phyloP scores from a whole-genome alignment of 2,329 filamentous ascomycete genomes.

The Pyrenophora seminiperda region DNA sequence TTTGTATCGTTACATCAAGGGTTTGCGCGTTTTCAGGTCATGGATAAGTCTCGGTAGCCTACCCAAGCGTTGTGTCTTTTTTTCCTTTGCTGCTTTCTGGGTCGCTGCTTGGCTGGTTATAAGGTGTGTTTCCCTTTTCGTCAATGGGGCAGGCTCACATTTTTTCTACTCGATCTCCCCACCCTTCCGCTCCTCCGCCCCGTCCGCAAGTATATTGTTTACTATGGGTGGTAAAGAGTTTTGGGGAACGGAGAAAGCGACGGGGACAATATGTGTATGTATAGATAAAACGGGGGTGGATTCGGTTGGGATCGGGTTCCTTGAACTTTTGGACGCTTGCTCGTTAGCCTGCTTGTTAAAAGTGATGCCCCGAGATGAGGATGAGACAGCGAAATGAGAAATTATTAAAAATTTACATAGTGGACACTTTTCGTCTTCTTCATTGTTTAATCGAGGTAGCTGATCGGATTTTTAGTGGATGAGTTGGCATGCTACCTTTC shows the following conservation, averaged over 20 bases:
- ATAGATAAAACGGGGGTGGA: slow-evolving; percentile 17
- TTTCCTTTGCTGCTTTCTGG: not conserved
- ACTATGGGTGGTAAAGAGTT: slow-evolving; percentile 4
- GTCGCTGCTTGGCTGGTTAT: slow-evolving; percentile 4
- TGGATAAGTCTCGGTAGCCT: slow-evolving; percentile 11
- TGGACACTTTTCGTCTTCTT: too few species aligned
- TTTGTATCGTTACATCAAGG: slow-evolving; percentile 1
- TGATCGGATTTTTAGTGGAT: too few species aligned
- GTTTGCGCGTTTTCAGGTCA: slow-evolving; percentile 5
- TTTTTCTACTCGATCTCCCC: too few species aligned
- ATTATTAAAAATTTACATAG: slow-evolving; percentile 5
- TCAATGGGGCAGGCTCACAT: slow-evolving; percentile 17
- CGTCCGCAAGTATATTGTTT: slow-evolving; percentile 11
- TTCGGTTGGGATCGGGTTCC: not conserved
- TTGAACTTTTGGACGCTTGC: too few species aligned
- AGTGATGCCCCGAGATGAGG: slow-evolving; percentile 6
- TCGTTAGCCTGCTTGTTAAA: slow-evolving; percentile 1
- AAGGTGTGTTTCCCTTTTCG: not conserved
- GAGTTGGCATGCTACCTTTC: too few species aligned
- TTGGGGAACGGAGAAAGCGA: not conserved
- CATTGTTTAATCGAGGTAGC: too few species aligned
- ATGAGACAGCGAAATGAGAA: slow-evolving; percentile 11
- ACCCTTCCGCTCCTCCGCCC: too few species aligned
- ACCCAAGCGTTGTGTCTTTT: slow-evolving; percentile 19
- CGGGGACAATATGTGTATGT: slow-evolving; percentile 11